phyloP scores from a whole-genome alignment of 495 filamentous ascomycete genomes.

The Xylona heveae region DNA sequence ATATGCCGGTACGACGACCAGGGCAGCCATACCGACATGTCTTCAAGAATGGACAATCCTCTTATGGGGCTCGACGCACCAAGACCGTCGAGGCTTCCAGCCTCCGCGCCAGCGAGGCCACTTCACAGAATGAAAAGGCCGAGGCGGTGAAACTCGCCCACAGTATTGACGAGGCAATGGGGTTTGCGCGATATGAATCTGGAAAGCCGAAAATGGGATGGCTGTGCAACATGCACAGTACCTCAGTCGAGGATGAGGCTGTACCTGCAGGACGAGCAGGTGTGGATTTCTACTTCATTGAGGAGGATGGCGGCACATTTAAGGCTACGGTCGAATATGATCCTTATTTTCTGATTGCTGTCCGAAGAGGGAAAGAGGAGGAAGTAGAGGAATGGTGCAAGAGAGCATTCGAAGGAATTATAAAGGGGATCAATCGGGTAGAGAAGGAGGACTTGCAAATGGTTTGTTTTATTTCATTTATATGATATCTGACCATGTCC shows the following conservation, averaged over 20 bases:
- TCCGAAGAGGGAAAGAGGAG: conserved; percentile 66
- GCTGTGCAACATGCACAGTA: conserved; percentile 89
- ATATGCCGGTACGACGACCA: conserved; percentile 35
- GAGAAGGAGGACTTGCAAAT: conserved; percentile 90
- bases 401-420: conserved; percentile 59
- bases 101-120: conserved; percentile 57
- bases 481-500: too few relatives aligned
- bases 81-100: conserved; percentile 62
- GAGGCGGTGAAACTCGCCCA: conserved; percentile 69
- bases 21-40: conserved; percentile 11
- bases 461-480: conserved; percentile 8
- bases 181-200: conserved; percentile 79
- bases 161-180: conserved; percentile 83
- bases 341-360: conserved; percentile 86
- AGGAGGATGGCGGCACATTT: conserved; percentile 81
- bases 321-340: conserved; percentile 94
- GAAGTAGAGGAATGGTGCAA: conserved; percentile 95
- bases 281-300: conserved; percentile 93
- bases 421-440: conserved; percentile 55
- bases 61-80: conserved; percentile 30
- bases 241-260: conserved; percentile 66
- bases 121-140: conserved; percentile 65
- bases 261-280: conserved; percentile 64
- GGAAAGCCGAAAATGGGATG: conserved; percentile 74
- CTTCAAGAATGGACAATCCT: conserved; percentile 13